Percentiles rank a stretch among this genome's conserved stretches.
These are phyloP conservation scores for Ophiosphaerella narmari DNA, from an alignment of 2,329 filamentous ascomycete species.

Conservation along the genomic window DNA sequence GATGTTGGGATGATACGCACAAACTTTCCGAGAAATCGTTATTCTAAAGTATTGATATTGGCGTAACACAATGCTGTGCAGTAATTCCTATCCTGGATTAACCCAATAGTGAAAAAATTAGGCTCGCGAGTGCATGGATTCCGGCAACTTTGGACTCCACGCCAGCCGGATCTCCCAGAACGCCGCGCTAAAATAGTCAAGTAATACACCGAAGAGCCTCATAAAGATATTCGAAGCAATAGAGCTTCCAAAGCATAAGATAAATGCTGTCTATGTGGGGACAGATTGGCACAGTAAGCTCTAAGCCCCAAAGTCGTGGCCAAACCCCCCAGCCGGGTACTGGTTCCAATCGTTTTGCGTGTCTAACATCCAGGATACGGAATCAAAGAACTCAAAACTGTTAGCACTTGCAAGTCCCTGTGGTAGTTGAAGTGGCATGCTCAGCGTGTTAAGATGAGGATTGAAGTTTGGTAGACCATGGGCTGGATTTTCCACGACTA, in stretches of 20 bases:
- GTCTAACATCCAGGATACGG: slow-evolving; percentile 91
- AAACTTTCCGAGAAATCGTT: not conserved
- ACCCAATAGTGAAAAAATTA: no score
- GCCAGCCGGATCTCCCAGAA: not conserved
- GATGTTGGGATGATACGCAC: no score
- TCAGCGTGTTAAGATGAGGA: slow-evolving; percentile 44
- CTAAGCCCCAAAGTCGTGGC: slow-evolving; percentile 39
- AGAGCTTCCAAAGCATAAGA: no score
- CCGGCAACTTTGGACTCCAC: not conserved
- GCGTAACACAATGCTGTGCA: no score
- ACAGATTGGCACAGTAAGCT: no score
- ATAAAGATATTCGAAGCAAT: not conserved
- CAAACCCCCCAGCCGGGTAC: slow-evolving; percentile 33
- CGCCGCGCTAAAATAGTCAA: not conserved
- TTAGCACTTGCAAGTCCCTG: slow-evolving; percentile 54
- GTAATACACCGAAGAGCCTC: not conserved
- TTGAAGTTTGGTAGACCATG: slow-evolving; percentile 44
- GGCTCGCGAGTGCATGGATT: no score
- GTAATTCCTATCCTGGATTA: no score
- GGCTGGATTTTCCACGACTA: slow-evolving; percentile 36
- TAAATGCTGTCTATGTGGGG: no score
- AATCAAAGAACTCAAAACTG: slow-evolving; percentile 77
- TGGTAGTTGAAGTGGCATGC: slow-evolving; percentile 64
- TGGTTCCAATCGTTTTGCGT: slow-evolving; percentile 57
- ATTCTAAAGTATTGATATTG: no score